These are phyloP conservation scores for Suaeda aralocaspica DNA, from an alignment of 148 eudicot species.

Conservation along the genomic window DNA sequence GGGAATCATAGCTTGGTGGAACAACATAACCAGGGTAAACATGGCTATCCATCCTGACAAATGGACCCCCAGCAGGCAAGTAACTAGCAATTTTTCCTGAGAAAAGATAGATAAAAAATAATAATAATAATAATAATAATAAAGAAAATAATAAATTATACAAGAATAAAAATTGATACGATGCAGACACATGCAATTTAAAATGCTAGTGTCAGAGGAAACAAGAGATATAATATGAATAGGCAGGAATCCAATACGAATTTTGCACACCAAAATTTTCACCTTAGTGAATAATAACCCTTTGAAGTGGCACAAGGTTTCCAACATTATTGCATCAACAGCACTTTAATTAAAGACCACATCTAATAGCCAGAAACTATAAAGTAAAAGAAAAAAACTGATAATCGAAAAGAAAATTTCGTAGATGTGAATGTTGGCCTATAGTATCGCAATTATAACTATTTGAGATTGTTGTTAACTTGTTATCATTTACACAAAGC, in stretches of 20 bases:
- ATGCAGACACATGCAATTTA: neutral
- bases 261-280: neutral
- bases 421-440: no score
- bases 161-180: no score
- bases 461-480: neutral
- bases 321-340: neutral
- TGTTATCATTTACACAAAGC: conserved; percentile 2
- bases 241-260: neutral
- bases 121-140: no score
- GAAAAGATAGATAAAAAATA: conserved; percentile 13
- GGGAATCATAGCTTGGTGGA: conserved; percentile 96
- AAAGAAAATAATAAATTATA: no score
- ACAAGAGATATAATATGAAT: neutral
- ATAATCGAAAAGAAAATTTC: no score
- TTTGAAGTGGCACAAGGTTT: neutral
- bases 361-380: no score
- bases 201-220: neutral
- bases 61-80: conserved; percentile 96
- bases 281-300: neutral
- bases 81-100: conserved; percentile 83
- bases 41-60: conserved; percentile 98
- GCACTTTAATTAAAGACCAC: neutral
- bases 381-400: no score
- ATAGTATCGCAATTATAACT: neutral
- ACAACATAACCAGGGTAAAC: conserved; percentile 93